These are phyloP conservation scores for Globisporangium canariense DNA, from an alignment of 352 stramenopile species.

Conservation along the genomic window DNA sequence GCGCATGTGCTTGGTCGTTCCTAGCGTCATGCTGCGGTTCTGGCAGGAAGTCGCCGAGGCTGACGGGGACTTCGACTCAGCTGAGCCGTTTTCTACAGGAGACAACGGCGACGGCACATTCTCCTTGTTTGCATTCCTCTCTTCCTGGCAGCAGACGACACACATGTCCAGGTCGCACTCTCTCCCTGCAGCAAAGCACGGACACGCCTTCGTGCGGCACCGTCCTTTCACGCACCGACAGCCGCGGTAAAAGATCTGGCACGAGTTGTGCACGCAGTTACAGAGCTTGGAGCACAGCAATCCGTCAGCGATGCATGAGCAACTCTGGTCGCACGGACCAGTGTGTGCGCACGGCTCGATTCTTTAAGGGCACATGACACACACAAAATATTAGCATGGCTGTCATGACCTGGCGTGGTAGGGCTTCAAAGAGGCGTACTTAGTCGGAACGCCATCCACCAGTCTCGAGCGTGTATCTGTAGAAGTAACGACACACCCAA, in stretches of 20 bases:
- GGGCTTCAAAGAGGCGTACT: slow-evolving; percentile 26
- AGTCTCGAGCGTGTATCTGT: slow-evolving; percentile 40
- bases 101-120: neutral
- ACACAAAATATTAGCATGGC: neutral
- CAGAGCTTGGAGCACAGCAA: slow-evolving; percentile 93
- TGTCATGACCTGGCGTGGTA: neutral
- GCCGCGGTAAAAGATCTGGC: slow-evolving; percentile 86
- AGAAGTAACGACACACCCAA: neutral
- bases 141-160: slow-evolving; percentile 61
- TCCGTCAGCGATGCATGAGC: slow-evolving; percentile 81
- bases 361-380: slow-evolving; percentile 14
- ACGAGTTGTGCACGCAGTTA: slow-evolving; percentile 67
- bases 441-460: slow-evolving; percentile 47
- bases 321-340: slow-evolving; percentile 83
- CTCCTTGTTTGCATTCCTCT: slow-evolving; percentile 28
- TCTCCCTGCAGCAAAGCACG: slow-evolving; percentile 86
- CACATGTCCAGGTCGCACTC: slow-evolving; percentile 95
- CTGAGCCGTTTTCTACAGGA: slow-evolving; percentile 1
- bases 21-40: slow-evolving; percentile 56
- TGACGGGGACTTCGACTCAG: neutral
- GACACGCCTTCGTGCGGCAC: slow-evolving; percentile 85
- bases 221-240: slow-evolving; percentile 83
- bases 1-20: slow-evolving; percentile 60
- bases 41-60: slow-evolving; percentile 42
- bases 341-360: slow-evolving; percentile 87